These are phyloP conservation scores for Ustilago sp. DNA, from an alignment of 1,284 basidiomycete species.

Conservation along the genomic window DNA sequence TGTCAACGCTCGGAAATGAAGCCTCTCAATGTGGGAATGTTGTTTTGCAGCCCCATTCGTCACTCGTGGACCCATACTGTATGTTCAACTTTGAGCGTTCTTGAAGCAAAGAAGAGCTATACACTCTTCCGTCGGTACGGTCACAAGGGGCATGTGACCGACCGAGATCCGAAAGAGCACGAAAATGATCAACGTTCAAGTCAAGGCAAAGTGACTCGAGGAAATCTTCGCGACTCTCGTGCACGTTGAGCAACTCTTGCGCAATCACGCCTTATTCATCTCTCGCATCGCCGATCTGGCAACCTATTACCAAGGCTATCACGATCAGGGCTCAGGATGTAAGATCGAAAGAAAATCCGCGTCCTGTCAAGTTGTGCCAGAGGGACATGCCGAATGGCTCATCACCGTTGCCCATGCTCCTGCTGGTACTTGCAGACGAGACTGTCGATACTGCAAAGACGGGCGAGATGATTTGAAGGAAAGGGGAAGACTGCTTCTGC, in stretches of 20 bases:
- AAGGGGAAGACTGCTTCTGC: background rate
- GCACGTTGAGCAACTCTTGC: constrained; percentile 24
- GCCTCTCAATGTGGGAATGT: background rate
- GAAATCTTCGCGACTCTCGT: background rate
- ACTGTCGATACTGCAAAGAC: background rate
- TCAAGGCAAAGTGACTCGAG: constrained; percentile 1
- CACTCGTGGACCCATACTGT: background rate
- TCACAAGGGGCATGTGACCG: background rate
- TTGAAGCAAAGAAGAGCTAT: too few species aligned
- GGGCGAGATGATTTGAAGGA: background rate
- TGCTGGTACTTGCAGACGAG: background rate
- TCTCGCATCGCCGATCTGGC: background rate
- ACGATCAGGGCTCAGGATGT: background rate
- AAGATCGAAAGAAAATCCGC: constrained; percentile 9
- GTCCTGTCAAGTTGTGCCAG: constrained; percentile 31
- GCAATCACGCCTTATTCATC: constrained; percentile 29
- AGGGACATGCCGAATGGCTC: constrained; percentile 3
- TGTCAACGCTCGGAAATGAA: constrained; percentile 3
- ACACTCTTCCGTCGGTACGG: background rate
- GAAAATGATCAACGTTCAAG: background rate
- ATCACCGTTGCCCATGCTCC: background rate
- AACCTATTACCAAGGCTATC: background rate
- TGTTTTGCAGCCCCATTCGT: background rate
- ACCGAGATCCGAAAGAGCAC: constrained; percentile 1
- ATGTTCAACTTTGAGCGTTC: too few species aligned